These are phyloP conservation scores for Priceomyces carsonii DNA, from an alignment of 805 yeast species.

Conservation along the genomic window DNA sequence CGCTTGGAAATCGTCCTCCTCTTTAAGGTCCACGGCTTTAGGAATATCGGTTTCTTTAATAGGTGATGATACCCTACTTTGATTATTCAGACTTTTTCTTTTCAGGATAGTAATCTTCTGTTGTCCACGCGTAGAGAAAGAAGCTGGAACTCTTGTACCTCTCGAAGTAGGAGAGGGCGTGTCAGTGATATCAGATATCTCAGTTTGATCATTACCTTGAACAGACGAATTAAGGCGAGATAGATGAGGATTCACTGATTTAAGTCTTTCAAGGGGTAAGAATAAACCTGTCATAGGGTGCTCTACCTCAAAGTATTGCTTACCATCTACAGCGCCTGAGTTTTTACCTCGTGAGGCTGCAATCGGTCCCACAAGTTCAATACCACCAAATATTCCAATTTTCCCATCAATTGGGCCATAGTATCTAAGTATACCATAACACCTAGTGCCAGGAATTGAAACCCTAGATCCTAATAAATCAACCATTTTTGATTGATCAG, in stretches of 20 bases:
- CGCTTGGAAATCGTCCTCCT: conserved; percentile 20
- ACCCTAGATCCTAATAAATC: conserved; percentile 37
- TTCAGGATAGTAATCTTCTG: no score
- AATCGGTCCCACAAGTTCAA: conserved; percentile 71
- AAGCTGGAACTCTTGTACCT: neutral
- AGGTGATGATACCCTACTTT: no score
- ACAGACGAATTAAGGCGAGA: neutral
- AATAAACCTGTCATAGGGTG: conserved; percentile 74
- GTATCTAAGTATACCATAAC: conserved; percentile 63
- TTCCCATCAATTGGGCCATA: conserved; percentile 75
- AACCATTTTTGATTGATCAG: conserved; percentile 17
- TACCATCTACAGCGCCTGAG: conserved; percentile 77
- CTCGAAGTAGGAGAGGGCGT: conserved; percentile 8
- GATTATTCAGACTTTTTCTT: no score
- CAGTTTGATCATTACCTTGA: neutral
- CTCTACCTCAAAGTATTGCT: conserved; percentile 64
- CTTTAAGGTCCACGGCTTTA: conserved; percentile 11
- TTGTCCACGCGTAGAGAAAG: no score
- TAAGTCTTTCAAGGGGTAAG: conserved; percentile 53
- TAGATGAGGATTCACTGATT: conserved; percentile 34
- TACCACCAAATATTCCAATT: conserved; percentile 78
- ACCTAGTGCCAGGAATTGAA: conserved; percentile 67
- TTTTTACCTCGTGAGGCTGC: conserved; percentile 73
- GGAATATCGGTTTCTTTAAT: no score
- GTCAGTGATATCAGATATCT: neutral